A percentile compares a stretch with the other conserved stretches of the same genome.
Conservation (phyloP, 495 filamentous ascomycete species). For the Xylaria intraflava region DNA sequence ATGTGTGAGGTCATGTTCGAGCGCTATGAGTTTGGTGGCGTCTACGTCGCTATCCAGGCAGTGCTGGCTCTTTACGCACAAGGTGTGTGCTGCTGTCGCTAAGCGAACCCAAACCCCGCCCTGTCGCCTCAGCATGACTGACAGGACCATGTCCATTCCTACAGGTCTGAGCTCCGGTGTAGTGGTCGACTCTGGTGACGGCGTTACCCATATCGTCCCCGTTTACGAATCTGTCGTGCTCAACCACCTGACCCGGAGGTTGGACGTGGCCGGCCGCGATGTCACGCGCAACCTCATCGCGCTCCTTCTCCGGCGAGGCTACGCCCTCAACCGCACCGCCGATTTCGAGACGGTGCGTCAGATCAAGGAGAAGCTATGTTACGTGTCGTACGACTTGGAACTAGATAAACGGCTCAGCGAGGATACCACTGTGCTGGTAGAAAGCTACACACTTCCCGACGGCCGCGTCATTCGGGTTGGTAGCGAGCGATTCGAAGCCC, state of each 20-base stretch:
- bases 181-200: conserved; percentile 95
- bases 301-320: conserved; percentile 88
- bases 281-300: conserved; percentile 96
- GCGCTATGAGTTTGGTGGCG: conserved; percentile 88
- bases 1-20: conserved; percentile 99
- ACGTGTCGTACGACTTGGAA: conserved; percentile 97
- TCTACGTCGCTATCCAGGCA: conserved; percentile 98
- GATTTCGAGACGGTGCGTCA: conserved; percentile 99
- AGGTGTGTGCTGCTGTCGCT: conserved; percentile 45
- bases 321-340: conserved; percentile 95
- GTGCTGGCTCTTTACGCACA: conserved; percentile 97
- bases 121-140: background rate
- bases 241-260: conserved; percentile 87
- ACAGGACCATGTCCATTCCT: conserved; percentile 13
- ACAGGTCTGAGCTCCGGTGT: conserved; percentile 88
- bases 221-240: conserved; percentile 96
- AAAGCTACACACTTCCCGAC: conserved; percentile 94
- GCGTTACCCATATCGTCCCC: conserved; percentile 96
- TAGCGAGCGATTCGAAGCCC: conserved; percentile 94
- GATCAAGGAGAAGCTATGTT: conserved; percentile 99
- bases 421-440: conserved; percentile 95
- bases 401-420: conserved; percentile 92
- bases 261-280: conserved; percentile 94
- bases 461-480: conserved; percentile 93
- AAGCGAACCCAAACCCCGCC: background rate